These are phyloP conservation scores for Coprinellus micaceus DNA, from an alignment of 768 basidiomycete genomes.

Conservation along the genomic window DNA sequence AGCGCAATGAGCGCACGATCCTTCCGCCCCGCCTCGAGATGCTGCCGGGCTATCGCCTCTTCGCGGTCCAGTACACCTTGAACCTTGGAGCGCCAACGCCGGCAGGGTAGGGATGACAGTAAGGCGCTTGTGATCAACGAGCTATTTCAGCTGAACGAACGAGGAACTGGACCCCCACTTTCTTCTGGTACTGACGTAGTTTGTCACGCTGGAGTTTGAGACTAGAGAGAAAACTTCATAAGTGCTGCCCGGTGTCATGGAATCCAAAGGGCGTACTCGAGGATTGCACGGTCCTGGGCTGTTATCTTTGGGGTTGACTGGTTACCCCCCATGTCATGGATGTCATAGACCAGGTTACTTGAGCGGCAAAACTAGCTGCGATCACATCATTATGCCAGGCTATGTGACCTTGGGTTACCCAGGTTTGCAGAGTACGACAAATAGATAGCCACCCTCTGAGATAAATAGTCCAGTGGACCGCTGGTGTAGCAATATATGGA, in stretches of 20 bases:
- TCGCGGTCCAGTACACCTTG: constrained; percentile 85
- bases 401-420: not conserved
- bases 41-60: constrained; percentile 81
- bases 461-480: too few species aligned
- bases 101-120: too few species aligned
- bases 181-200: constrained; percentile 91
- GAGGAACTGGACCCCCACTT: constrained; percentile 55
- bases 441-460: too few species aligned
- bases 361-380: too few species aligned
- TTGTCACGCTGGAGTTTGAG: constrained; percentile 96
- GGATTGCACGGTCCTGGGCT: constrained; percentile 87
- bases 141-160: not conserved
- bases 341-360: not conserved
- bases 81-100: too few species aligned
- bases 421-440: too few species aligned
- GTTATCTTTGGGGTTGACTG: constrained; percentile 88
- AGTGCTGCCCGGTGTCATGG: constrained; percentile 11
- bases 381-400: not conserved
- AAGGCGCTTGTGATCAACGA: constrained; percentile 1
- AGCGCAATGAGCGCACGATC: constrained; percentile 85
- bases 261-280: constrained; percentile 68
- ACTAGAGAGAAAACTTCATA: constrained; percentile 39
- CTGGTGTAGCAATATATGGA: too few species aligned
- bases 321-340: constrained; percentile 54
- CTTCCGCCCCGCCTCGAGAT: constrained; percentile 78